These are phyloP conservation scores for Cladosporium oxysporum DNA, from an alignment of 2,329 filamentous ascomycete genomes.

Conservation along the genomic window DNA sequence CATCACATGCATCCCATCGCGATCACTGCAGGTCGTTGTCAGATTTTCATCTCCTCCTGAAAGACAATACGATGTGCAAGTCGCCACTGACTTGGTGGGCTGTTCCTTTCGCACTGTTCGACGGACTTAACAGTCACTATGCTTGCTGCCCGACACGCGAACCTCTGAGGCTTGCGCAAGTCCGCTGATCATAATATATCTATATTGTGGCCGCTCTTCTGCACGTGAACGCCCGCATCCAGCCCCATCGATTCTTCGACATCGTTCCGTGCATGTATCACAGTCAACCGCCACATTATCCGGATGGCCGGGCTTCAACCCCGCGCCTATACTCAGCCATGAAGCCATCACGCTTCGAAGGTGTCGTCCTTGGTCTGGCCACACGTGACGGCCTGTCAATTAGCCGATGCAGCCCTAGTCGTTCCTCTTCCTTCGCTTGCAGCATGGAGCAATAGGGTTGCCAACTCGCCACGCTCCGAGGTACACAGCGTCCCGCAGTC, in stretches of 20 bases:
- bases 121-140: neutral
- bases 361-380: neutral
- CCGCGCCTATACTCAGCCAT: constrained; percentile 7
- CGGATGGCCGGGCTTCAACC: constrained; percentile 6
- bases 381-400: constrained; percentile 3
- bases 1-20: neutral
- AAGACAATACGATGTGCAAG: neutral
- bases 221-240: constrained; percentile 3
- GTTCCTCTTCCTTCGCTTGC: constrained; percentile 15
- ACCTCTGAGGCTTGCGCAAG: constrained; percentile 1
- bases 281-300: constrained; percentile 8
- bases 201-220: constrained; percentile 14
- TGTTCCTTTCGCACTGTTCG: neutral
- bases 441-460: constrained; percentile 10
- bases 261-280: constrained; percentile 15
- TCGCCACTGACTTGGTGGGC: neutral
- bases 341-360: neutral
- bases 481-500: neutral
- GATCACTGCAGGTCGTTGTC: neutral
- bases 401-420: constrained; percentile 2
- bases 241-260: constrained; percentile 14
- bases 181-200: constrained; percentile 13
- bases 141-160: neutral
- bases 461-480: constrained; percentile 5
- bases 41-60: neutral